phyloP scores from a whole-genome alignment of 257 asterid genomes.

The Nicotiana sylvestris region DNA sequence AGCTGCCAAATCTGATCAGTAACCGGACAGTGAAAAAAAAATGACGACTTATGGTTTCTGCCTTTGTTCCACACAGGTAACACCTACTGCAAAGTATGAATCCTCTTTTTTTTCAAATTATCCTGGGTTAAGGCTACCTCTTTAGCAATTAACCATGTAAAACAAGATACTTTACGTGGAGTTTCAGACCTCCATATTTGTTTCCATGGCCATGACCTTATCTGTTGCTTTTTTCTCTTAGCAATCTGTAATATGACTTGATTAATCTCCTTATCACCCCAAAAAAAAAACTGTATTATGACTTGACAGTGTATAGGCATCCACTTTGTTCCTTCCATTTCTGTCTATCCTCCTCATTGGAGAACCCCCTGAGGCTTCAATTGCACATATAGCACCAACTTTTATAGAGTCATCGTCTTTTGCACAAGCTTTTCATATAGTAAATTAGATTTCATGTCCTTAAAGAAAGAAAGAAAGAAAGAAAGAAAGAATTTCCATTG shows the following conservation, averaged over 20 bases:
- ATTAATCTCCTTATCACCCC: no score
- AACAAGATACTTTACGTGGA: not conserved
- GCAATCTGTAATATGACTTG: not conserved
- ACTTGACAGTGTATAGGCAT: not conserved
- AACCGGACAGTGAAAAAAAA: not conserved
- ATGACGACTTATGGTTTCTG: not conserved
- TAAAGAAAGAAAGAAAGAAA: not conserved
- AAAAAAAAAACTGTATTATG: no score
- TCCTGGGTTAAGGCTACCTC: not conserved
- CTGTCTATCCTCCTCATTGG: constrained; percentile 1
- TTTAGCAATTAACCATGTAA: not conserved
- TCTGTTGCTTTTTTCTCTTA: not conserved
- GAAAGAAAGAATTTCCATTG: not conserved
- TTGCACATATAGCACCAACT: not conserved
- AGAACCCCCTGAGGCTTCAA: not conserved
- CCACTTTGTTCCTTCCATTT: constrained; percentile 7
- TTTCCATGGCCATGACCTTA: not conserved
- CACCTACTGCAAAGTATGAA: not conserved
- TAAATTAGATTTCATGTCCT: not conserved
- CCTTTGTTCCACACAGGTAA: not conserved
- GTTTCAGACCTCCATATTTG: not conserved
- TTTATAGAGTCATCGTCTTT: not conserved
- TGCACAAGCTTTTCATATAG: constrained; percentile 1
- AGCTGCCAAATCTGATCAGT: not conserved
- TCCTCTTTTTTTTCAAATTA: not conserved